Evolutionary conservation across 805 yeast genomes (phyloP).

Genomic region (Komagataella pseudopastoris): DNA sequence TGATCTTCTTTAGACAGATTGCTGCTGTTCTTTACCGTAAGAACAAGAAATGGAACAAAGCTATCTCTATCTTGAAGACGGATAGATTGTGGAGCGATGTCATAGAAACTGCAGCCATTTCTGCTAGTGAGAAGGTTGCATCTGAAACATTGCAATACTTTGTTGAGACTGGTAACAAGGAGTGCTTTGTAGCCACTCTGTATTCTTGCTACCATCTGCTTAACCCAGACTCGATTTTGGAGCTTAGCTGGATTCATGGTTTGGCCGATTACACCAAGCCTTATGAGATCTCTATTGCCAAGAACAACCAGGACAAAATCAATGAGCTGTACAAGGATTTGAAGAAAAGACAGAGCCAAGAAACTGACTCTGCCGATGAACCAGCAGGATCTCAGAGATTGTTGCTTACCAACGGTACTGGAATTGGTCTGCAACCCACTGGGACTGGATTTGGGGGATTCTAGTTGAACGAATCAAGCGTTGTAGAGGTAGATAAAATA

Average conservation of each 20-base stretch:
- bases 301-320: conserved; percentile 62
- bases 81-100: conserved; percentile 95
- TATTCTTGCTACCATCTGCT: conserved; percentile 76
- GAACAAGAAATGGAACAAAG: conserved; percentile 86
- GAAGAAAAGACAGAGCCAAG: conserved; percentile 53
- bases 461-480: conserved; percentile 5
- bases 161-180: conserved; percentile 94
- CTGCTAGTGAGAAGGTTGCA: conserved; percentile 68
- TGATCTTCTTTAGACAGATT: conserved; percentile 89
- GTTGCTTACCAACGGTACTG: conserved; percentile 73
- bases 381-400: conserved; percentile 47
- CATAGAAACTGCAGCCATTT: conserved; percentile 79
- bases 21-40: conserved; percentile 90
- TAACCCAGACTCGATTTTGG: conserved; percentile 73
- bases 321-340: conserved; percentile 57
- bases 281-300: conserved; percentile 71
- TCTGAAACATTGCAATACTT: conserved; percentile 83
- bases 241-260: conserved; percentile 81
- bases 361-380: conserved; percentile 32
- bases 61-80: conserved; percentile 75
- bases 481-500: neutral
- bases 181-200: conserved; percentile 82
- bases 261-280: conserved; percentile 84
- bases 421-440: conserved; percentile 41
- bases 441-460: conserved; percentile 57